Percentiles rank a stretch among this genome's conserved stretches.
Evolutionary conservation across 371 early-diverging fungal species (phyloP).

Genomic region (Actinomortierella wolfii): DNA sequence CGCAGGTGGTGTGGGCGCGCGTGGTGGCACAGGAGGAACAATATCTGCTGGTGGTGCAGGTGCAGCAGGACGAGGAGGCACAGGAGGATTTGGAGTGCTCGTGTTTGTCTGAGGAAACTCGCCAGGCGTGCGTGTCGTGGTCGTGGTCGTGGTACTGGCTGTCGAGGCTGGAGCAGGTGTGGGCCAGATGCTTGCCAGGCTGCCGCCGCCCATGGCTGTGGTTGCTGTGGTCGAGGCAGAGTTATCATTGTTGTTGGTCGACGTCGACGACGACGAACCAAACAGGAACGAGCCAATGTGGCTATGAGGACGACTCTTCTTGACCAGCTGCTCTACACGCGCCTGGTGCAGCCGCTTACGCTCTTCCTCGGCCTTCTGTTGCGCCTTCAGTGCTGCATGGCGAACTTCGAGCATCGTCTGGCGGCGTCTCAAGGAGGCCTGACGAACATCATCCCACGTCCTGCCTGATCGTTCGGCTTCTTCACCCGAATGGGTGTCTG

Average conservation of each 20-base stretch:
- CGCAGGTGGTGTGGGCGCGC: conserved; percentile 2
- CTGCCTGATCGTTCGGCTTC: conserved; percentile 1
- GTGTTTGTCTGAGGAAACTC: conserved; percentile 12
- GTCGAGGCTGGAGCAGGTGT: background rate
- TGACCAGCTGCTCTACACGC: conserved; percentile 10
- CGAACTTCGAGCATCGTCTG: conserved; percentile 18
- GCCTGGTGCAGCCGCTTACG: conserved; percentile 7
- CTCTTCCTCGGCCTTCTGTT: conserved; percentile 14
- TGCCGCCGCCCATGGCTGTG: conserved; percentile 18
- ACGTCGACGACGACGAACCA: too few species aligned
- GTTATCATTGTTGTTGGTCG: background rate
- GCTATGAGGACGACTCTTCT: conserved; percentile 9
- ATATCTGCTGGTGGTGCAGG: background rate
- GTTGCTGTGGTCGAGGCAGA: background rate
- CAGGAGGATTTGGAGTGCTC: background rate
- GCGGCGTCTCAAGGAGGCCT: conserved; percentile 16
- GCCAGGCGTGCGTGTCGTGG: conserved; percentile 16
- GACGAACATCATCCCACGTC: too few species aligned
- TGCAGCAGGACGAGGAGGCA: conserved; percentile 4
- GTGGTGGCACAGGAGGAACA: background rate
- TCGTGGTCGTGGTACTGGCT: too few species aligned
- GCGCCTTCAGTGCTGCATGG: background rate
- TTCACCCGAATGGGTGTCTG: background rate
- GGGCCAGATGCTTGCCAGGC: conserved; percentile 33
- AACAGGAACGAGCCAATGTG: conserved; percentile 1